phyloP scores from a whole-genome alignment of 257 asterid species.

The Jacaranda mimosifolia region DNA sequence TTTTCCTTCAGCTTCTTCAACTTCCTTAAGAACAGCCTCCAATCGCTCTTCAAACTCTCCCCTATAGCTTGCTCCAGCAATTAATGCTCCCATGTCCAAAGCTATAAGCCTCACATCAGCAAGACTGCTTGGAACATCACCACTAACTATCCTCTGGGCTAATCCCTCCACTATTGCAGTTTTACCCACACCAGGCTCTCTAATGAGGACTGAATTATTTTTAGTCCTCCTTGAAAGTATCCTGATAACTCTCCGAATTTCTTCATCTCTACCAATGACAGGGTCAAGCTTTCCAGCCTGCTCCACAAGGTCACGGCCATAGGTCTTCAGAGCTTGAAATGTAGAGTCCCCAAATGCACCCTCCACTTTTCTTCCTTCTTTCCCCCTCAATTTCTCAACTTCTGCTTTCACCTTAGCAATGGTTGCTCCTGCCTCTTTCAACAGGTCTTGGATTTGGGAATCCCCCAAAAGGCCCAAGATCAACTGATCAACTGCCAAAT shows the following conservation, averaged over 20 bases:
- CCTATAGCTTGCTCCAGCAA: constrained; percentile 79
- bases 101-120: constrained; percentile 81
- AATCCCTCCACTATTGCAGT: constrained; percentile 81
- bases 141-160: constrained; percentile 73
- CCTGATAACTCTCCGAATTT: constrained; percentile 67
- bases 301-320: constrained; percentile 78
- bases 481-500: constrained; percentile 71
- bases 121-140: constrained; percentile 71
- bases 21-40: constrained; percentile 75
- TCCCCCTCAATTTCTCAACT: constrained; percentile 70
- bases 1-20: constrained; percentile 81
- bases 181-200: constrained; percentile 80
- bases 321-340: constrained; percentile 67
- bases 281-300: constrained; percentile 83
- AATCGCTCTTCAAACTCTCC: constrained; percentile 79
- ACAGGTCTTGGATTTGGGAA: constrained; percentile 60
- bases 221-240: constrained; percentile 75
- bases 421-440: constrained; percentile 64
- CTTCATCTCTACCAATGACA: constrained; percentile 76
- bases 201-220: constrained; percentile 75
- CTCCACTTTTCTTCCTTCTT: constrained; percentile 72
- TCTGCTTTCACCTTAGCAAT: constrained; percentile 58
- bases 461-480: constrained; percentile 72
- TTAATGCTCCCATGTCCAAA: constrained; percentile 74
- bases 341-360: constrained; percentile 72